These are phyloP conservation scores for Fulvia fulva DNA, from an alignment of 2,329 filamentous ascomycete genomes.

Conservation along the genomic window DNA sequence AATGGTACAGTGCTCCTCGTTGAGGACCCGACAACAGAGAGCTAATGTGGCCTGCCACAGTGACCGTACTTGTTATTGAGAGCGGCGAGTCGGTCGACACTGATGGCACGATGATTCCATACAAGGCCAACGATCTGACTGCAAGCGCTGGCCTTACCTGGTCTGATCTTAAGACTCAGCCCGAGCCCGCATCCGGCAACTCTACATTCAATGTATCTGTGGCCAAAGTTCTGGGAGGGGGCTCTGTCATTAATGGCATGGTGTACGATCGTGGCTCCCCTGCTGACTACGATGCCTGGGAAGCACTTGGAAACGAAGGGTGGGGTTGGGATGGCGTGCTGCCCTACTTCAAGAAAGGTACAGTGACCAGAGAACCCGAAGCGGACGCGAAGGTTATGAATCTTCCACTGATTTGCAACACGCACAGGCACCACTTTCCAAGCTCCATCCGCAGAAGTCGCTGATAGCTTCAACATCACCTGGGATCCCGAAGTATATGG, in stretches of 20 bases:
- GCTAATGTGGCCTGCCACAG: too few species aligned
- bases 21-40: too few species aligned
- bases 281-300: slow-evolving; percentile 42
- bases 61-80: slow-evolving; percentile 29
- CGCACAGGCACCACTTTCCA: slow-evolving; percentile 11
- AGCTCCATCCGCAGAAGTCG: slow-evolving; percentile 11
- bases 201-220: too few species aligned
- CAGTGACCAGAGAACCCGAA: too few species aligned
- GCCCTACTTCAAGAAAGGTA: slow-evolving; percentile 24
- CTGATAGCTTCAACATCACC: slow-evolving; percentile 18
- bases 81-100: slow-evolving; percentile 8
- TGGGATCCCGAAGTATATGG: slow-evolving; percentile 18
- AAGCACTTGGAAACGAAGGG: slow-evolving; percentile 18
- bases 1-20: slow-evolving; percentile 30
- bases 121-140: slow-evolving; percentile 23
- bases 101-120: slow-evolving; percentile 9
- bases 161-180: too few species aligned
- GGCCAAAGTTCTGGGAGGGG: slow-evolving; percentile 35
- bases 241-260: slow-evolving; percentile 39
- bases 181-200: too few species aligned
- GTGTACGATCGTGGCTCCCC: slow-evolving; percentile 35
- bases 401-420: too few species aligned
- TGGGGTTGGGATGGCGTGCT: slow-evolving; percentile 18
- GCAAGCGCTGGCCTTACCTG: slow-evolving; percentile 11
- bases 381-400: too few species aligned